These are phyloP conservation scores for Heterobasidion annosum DNA, from an alignment of 1,284 basidiomycete species.

Conservation along the genomic window DNA sequence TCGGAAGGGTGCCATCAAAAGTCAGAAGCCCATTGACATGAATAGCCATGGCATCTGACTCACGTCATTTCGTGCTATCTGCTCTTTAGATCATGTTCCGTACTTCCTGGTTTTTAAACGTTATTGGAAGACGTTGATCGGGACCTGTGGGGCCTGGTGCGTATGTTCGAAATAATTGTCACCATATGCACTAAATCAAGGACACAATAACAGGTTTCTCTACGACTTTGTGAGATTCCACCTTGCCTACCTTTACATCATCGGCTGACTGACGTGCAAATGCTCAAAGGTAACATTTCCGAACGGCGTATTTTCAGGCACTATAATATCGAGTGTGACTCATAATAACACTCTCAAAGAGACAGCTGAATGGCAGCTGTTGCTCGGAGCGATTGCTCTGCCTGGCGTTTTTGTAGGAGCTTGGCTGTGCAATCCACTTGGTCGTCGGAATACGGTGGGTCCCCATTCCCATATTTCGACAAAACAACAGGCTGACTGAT, in stretches of 20 bases:
- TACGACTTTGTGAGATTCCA: slow-evolving; percentile 54
- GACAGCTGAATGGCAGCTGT: slow-evolving; percentile 65
- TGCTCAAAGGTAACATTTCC: slow-evolving; percentile 52
- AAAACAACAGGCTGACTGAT: not conserved
- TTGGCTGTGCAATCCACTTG: slow-evolving; percentile 52
- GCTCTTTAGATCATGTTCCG: slow-evolving; percentile 41
- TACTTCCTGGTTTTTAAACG: slow-evolving; percentile 52
- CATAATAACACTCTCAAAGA: slow-evolving; percentile 42
- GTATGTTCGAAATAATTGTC: slow-evolving; percentile 8
- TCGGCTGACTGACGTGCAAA: not conserved
- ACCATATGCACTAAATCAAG: slow-evolving; percentile 4
- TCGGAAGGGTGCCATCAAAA: slow-evolving; percentile 56
- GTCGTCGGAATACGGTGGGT: slow-evolving; percentile 52
- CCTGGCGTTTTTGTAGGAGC: slow-evolving; percentile 60
- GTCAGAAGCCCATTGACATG: slow-evolving; percentile 21
- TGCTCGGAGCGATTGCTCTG: slow-evolving; percentile 58
- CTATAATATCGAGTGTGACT: slow-evolving; percentile 55
- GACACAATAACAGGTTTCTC: slow-evolving; percentile 42
- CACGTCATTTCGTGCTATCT: not conserved
- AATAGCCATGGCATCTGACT: not conserved
- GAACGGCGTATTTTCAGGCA: slow-evolving; percentile 56
- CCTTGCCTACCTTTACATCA: not conserved
- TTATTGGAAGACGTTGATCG: slow-evolving; percentile 65
- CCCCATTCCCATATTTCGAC: too few relatives aligned
- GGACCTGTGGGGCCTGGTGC: slow-evolving; percentile 65